Base-by-base conservation (phyloP, 1,284 basidiomycete species). In the Vanrija sp. region DNA sequence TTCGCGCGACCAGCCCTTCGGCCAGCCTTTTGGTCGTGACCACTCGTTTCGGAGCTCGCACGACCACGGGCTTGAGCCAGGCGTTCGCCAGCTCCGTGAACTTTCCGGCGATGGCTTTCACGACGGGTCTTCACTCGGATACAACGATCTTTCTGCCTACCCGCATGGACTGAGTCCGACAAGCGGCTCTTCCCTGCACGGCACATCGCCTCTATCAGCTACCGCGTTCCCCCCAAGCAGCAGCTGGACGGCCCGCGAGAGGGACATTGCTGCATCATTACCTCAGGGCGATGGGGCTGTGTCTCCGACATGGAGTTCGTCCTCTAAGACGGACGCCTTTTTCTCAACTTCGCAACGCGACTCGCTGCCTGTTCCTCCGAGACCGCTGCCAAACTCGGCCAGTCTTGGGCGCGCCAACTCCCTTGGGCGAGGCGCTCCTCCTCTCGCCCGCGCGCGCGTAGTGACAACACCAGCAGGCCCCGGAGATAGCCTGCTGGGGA, bases 321-420 rank as follows among this genome's bases (percentile, higher is more conserved):
- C 61, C 31, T 69, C 67, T 12, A 68, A 66, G 49, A 75, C 67
- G 7, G 72, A 74, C 41, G 49, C 69, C 2, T 74, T 74, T 61
- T 74, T 74, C 51, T 55, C 65, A 2, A 42, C 56, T 7, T 52
- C 54, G 27, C 41, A 47, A 20, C 45, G 45, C 10, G 57, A 63
- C 45, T 45, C 52, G 8, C 51, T 45, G 68, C 38, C n/a, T 18
- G 38, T 39, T n/a, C 38, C 19, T 39, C 38, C 38, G 12, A 31
- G 31, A 31, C 9, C 31, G 12, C 31, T 31, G 12, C 31, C 31
- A 14, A 14, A 14, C 31, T 31, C 31, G 31, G 31, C 31, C 8
- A 31, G 22, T 23, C 45, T 46, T 5, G 39, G 39, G 18, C 51
- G 44, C n/a, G 23, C 20, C 3, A 14, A 19, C 5, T 46, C 45